Evolutionary conservation across 140 eudicot genomes (phyloP).

Genomic region (Erigeron philadelphicus): DNA sequence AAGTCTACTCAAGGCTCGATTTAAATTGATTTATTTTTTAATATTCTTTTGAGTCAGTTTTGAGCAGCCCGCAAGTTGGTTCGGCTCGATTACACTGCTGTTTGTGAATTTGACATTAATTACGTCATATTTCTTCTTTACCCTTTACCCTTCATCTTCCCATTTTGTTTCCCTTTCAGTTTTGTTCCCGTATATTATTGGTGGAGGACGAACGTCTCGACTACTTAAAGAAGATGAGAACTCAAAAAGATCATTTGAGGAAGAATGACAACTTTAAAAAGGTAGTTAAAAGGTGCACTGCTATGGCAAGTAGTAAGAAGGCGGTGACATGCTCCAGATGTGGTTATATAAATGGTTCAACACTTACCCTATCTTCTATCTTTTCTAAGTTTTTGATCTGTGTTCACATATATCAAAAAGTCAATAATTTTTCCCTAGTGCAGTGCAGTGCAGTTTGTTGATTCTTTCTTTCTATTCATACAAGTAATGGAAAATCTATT

Average conservation of each 20-base stretch:
- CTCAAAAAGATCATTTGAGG: slow-evolving; percentile 53
- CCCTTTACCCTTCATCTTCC: not conserved
- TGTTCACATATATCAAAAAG: slow-evolving; percentile 6
- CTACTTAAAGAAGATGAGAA: slow-evolving; percentile 67
- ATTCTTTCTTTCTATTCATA: not conserved
- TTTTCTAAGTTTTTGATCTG: not conserved
- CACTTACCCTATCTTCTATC: slow-evolving; percentile 20
- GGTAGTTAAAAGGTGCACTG: slow-evolving; percentile 64
- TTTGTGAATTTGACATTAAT: not conserved
- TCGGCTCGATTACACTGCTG: too few species aligned
- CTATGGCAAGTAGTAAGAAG: slow-evolving; percentile 47
- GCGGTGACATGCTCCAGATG: slow-evolving; percentile 67
- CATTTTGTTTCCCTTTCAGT: slow-evolving; percentile 37
- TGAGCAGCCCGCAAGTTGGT: too few species aligned
- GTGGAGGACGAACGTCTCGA: slow-evolving; percentile 53
- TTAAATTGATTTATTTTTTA: too few species aligned
- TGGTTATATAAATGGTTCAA: slow-evolving; percentile 75
- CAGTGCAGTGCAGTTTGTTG: too few species aligned
- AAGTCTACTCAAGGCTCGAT: too few species aligned
- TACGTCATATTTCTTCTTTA: not conserved
- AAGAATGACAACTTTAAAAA: slow-evolving; percentile 49
- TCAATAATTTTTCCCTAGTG: not conserved
- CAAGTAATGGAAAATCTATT: not conserved
- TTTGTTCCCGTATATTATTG: slow-evolving; percentile 67
- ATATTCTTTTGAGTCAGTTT: too few species aligned